phyloP scores from a whole-genome alignment of 1,139 yeast species.

The Debaryomyces sp. region DNA sequence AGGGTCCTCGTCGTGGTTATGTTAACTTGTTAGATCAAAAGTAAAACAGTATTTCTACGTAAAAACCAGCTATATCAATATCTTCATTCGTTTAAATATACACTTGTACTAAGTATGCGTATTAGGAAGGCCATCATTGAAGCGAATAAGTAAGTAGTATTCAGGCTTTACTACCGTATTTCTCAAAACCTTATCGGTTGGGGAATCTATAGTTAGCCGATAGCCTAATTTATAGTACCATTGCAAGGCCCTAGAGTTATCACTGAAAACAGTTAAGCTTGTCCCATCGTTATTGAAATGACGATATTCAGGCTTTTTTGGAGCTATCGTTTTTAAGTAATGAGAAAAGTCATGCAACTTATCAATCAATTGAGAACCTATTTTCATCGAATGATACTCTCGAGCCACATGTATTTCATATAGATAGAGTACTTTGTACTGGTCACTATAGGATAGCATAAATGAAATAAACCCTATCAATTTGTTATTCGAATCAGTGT shows the following conservation, averaged over 20 bases:
- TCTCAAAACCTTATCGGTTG: conserved; percentile 42
- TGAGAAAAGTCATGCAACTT: conserved; percentile 29
- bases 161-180: conserved; percentile 41
- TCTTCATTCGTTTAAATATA: not conserved
- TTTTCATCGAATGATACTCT: conserved; percentile 27
- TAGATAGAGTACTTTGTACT: conserved; percentile 43
- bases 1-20: conserved; percentile 74
- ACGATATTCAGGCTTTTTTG: not conserved
- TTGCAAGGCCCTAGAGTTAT: conserved; percentile 40
- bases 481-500: conserved; percentile 16
- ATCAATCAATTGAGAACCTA: conserved; percentile 39
- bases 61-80: not conserved
- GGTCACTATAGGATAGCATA: conserved; percentile 35
- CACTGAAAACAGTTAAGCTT: conserved; percentile 53
- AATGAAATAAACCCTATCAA: conserved; percentile 49
- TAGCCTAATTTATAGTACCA: conserved; percentile 52
- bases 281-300: conserved; percentile 29
- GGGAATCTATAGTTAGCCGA: conserved; percentile 40
- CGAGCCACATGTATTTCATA: conserved; percentile 55
- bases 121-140: not conserved
- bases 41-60: not conserved
- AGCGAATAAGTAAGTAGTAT: conserved; percentile 28
- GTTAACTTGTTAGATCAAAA: conserved; percentile 68
- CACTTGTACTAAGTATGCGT: not conserved
- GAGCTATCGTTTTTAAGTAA: conserved; percentile 14